Conservation (phyloP, 139 green algal species). For the Picochlorum costavermella region DNA sequence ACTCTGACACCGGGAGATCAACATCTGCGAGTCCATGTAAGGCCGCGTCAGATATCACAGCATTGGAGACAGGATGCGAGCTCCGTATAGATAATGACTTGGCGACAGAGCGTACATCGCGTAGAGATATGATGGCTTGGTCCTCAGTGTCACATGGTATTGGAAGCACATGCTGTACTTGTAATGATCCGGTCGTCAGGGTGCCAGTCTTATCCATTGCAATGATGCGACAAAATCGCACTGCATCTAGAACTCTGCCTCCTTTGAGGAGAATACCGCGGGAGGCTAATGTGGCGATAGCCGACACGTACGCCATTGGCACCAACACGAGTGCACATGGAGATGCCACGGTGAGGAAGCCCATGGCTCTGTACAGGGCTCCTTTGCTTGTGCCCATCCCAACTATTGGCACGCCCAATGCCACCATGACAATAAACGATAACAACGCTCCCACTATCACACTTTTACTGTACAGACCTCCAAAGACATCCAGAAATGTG, state of each 20-base stretch:
- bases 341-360: slow-evolving; percentile 64
- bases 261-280: slow-evolving; percentile 65
- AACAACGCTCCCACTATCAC: slow-evolving; percentile 46
- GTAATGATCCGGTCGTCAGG: slow-evolving; percentile 59
- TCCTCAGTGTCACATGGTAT: not conserved
- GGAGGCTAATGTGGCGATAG: slow-evolving; percentile 62
- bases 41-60: slow-evolving; percentile 16
- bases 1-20: slow-evolving; percentile 21
- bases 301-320: slow-evolving; percentile 79
- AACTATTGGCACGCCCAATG: slow-evolving; percentile 31
- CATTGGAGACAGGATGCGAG: slow-evolving; percentile 41
- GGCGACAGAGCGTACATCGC: slow-evolving; percentile 21
- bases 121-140: not conserved
- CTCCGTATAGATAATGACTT: slow-evolving; percentile 33
- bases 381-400: slow-evolving; percentile 22
- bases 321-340: slow-evolving; percentile 81
- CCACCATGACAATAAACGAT: slow-evolving; percentile 15
- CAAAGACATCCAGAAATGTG: slow-evolving; percentile 55
- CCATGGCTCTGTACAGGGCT: slow-evolving; percentile 74
- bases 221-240: slow-evolving; percentile 42
- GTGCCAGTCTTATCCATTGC: slow-evolving; percentile 89
- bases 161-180: not conserved
- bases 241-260: slow-evolving; percentile 61
- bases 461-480: slow-evolving; percentile 51
- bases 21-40: not conserved